Evolutionary conservation across 2,329 filamentous ascomycete species (phyloP).

Genomic region (Monosporascus sp.): DNA sequence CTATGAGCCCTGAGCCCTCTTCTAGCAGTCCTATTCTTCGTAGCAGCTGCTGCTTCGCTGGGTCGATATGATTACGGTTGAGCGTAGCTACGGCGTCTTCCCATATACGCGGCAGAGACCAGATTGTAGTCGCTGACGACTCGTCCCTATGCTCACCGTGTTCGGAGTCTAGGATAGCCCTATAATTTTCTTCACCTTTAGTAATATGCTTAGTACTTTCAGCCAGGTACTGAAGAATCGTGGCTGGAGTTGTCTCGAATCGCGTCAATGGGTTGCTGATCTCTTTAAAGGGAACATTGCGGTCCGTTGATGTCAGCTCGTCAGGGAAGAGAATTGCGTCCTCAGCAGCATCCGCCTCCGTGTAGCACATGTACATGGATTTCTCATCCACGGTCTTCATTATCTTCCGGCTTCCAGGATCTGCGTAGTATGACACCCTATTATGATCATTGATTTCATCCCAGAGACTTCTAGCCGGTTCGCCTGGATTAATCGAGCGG

Average conservation of each 20-base stretch:
- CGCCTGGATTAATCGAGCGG: constrained; percentile 19
- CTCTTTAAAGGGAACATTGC: constrained; percentile 20
- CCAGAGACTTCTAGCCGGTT: constrained; percentile 19
- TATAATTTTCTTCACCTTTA: background rate
- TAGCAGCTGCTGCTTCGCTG: constrained; percentile 9
- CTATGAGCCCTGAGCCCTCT: constrained; percentile 2
- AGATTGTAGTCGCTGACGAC: constrained; percentile 2
- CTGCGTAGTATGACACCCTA: constrained; percentile 13
- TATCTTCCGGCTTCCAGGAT: constrained; percentile 1
- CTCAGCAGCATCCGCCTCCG: constrained; percentile 22
- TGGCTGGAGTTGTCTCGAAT: constrained; percentile 13
- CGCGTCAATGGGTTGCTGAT: constrained; percentile 21
- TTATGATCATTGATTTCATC: constrained; percentile 15
- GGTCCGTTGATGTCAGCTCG: constrained; percentile 12
- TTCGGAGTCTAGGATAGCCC: background rate
- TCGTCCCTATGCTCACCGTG: background rate
- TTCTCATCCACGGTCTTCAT: constrained; percentile 1
- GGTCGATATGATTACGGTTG: constrained; percentile 7
- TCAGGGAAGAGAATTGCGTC: constrained; percentile 21
- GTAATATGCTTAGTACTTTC: constrained; percentile 2
- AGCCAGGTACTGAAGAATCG: constrained; percentile 10
- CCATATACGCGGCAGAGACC: constrained; percentile 17
- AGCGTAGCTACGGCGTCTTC: constrained; percentile 8
- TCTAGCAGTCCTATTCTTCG: constrained; percentile 11
- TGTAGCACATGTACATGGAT: constrained; percentile 17